A percentile compares a stretch with the other conserved stretches of the same genome.
These are phyloP conservation scores for Gentiana straminea DNA, from an alignment of 257 asterid species.

Conservation along the genomic window DNA sequence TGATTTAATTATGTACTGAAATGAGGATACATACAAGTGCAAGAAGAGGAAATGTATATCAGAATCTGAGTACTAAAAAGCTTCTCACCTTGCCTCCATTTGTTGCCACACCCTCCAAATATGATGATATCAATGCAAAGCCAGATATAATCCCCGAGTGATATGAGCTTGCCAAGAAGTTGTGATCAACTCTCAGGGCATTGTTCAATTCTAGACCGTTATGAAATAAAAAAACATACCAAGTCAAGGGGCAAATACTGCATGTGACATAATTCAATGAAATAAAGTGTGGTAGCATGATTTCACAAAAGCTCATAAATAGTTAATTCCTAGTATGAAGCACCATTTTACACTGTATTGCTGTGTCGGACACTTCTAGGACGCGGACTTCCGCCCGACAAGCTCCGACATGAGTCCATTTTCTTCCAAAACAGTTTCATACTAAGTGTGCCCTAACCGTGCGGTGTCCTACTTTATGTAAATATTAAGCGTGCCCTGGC, in stretches of 20 bases:
- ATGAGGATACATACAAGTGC: not conserved
- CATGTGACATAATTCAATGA: not conserved
- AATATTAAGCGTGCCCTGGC: no score
- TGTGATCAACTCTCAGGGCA: constrained; percentile 50
- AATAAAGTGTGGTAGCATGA: no score
- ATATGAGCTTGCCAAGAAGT: constrained; percentile 75
- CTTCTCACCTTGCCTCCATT: constrained; percentile 37
- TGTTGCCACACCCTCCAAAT: constrained; percentile 36
- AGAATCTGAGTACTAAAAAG: not conserved
- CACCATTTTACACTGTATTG: no score
- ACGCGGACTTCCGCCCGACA: no score
- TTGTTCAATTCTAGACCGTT: constrained; percentile 25
- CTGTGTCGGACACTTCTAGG: no score
- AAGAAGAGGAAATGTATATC: no score
- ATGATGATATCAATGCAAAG: constrained; percentile 48
- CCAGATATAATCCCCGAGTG: constrained; percentile 91
- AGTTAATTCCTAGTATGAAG: no score
- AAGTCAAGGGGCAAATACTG: not conserved
- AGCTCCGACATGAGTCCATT: no score
- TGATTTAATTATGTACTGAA: not conserved
- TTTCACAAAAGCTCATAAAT: no score
- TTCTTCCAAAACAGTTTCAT: no score
- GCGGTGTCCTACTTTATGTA: no score
- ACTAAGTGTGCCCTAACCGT: no score
- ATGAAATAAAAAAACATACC: not conserved